Base-by-base conservation (phyloP, 2,329 filamentous ascomycete genomes). In the Tolypocladium capitatum region DNA sequence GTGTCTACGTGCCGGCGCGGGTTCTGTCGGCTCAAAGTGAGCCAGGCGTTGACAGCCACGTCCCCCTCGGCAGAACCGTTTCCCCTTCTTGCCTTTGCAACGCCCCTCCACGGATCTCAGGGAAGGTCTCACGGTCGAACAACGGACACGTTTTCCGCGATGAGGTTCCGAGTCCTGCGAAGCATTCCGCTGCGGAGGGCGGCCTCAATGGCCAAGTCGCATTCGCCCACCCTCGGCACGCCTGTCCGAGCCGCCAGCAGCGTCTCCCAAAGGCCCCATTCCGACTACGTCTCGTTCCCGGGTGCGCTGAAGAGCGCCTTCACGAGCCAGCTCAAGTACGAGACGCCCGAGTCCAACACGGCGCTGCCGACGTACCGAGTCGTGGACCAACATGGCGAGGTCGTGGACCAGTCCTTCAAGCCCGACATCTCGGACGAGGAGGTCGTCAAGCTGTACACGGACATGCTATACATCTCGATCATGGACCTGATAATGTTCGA, bases 401-500 rank as follows among this genome's bases (percentile, higher is more conserved):
- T 95, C 35, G 81, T 97, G 18, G 88, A 96, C 66, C 74, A 79
- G 44, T 73, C 75, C 13, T 82, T 85, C 58, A 70, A 74, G 46
- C 78, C 81, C 0, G 82, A 90, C 58, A 78, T 92, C 2, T 72
- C 74, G 36, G 81, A 92, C 46, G 72, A 75, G 45, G 68, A 74
- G 53, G 69, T 81, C 13, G 59, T 79, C 47, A 75, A 78, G 60
- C 65, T 81, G 46, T 83, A 83, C 63, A 74, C 69, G 50, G 77
- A 81, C 57, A 84, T 85, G 81, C 58, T 84, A 10, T 75, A 72
- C 33, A 71, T 83, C 10, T 81, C 84, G 48, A 85, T 97, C 55
- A 92, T 98, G 88, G 92, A 98, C 62, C 66, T 94, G 48, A 86
- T 97, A 63, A 97, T 97, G 90, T 96, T 95, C 60, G 92, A 98